Base-by-base conservation (phyloP, 495 filamentous ascomycete genomes). In the Wilcoxina mikolae region DNA sequence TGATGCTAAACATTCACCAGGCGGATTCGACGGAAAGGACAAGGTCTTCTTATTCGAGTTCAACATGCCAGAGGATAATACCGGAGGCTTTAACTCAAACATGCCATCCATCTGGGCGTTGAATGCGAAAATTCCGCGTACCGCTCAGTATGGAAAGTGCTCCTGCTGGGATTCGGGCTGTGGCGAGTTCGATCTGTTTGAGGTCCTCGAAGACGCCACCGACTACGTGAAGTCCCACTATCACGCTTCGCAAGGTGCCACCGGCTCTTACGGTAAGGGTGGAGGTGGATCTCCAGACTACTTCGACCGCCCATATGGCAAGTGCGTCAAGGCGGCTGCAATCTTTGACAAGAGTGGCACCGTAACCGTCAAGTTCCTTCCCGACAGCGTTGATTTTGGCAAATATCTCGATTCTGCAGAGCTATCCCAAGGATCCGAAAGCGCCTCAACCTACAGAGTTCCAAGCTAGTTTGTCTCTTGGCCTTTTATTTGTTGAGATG, bases 131-230 rank as follows among this genome's bases (percentile, higher is more conserved):
- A 83, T 87, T 54, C 76, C 81, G 1, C 73, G 74, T 31, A 83
- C 78, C 1, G 67, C 73, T 0, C 82, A 87, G 59, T 87, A 86
- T 66, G 57, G 61, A 38, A 53, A 54, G 10, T 87, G 84, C 70
- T 79, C 73, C 43, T 86, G 84, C 69, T 85, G 81, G 81, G 64
- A 67, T 2, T 68, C 73, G 20, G 79, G 78, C 15, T 87, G 84
- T 62, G 83, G 82, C 55, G 82, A 87, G 69, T 74, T 82, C 44
- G 83, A 87, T 63, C 66, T 85, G 11, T 78, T 82, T 55, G 84
- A 87, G 68, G 71, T 82, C 27, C 74, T 86, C 7, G 62, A 60
- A 25, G 71, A 69, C 35, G 66, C 67, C 48, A 67, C 74, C 47
- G 60, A 62, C 26, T 67, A 65, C 20, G 67, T 71, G 51, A 83